Percentiles rank a stretch among this genome's conserved stretches.
Evolutionary conservation across 108 stramenopile species (phyloP).

Genomic region (Cyclotella baltica): DNA sequence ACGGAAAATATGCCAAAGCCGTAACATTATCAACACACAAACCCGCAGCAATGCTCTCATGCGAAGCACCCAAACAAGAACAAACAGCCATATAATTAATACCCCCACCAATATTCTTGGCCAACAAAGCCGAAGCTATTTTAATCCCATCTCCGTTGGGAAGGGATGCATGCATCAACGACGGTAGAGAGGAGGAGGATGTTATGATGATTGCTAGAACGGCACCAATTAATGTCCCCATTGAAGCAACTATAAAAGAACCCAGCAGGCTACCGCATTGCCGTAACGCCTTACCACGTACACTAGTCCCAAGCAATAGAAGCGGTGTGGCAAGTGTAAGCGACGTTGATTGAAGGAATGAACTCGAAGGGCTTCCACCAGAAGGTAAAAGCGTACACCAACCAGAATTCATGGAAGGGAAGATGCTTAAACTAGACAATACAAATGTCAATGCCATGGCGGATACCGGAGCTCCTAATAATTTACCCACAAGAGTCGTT

Average conservation of each 20-base stretch:
- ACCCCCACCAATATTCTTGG: constrained; percentile 89
- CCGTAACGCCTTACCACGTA: constrained; percentile 39
- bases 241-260: constrained; percentile 67
- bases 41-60: constrained; percentile 76
- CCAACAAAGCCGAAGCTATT: constrained; percentile 76
- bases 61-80: constrained; percentile 54
- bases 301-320: constrained; percentile 78
- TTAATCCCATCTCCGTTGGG: constrained; percentile 62
- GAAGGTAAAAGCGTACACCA: constrained; percentile 50
- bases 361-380: constrained; percentile 60
- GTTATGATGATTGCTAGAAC: constrained; percentile 57
- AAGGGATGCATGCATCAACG: neutral
- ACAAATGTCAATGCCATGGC: constrained; percentile 83
- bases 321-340: constrained; percentile 80
- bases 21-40: constrained; percentile 80
- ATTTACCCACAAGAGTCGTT: constrained; percentile 60
- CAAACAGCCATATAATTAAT: constrained; percentile 88
- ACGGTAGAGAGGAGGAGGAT: constrained; percentile 6
- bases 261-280: constrained; percentile 63
- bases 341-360: constrained; percentile 32
- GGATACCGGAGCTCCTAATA: constrained; percentile 82
- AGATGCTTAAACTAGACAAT: constrained; percentile 65
- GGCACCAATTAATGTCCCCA: constrained; percentile 67
- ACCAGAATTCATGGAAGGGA: neutral
- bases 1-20: constrained; percentile 83